A percentile compares a stretch with the other conserved stretches of the same genome.
phyloP scores from a whole-genome alignment of 345 rosid genomes.

The Gossypium raimondii region DNA sequence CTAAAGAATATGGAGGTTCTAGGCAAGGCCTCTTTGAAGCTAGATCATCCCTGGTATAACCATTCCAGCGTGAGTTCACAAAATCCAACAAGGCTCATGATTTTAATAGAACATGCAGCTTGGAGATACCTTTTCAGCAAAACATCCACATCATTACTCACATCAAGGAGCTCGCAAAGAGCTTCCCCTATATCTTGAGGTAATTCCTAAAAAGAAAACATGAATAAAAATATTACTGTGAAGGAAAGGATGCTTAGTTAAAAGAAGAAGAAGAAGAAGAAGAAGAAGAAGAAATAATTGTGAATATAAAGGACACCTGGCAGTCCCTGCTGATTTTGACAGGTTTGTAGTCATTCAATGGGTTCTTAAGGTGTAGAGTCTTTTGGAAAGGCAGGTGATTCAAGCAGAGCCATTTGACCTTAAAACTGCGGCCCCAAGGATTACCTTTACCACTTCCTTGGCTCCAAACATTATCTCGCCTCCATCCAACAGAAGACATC shows the following conservation, averaged over 20 bases:
- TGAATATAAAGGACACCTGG: conserved; percentile 48
- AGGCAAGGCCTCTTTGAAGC: conserved; percentile 47
- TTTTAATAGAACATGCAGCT: conserved; percentile 7
- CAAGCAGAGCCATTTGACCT: conserved; percentile 79
- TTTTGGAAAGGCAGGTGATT: conserved; percentile 88
- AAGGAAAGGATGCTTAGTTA: neutral
- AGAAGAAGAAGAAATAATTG: neutral
- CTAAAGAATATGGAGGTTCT: conserved; percentile 52
- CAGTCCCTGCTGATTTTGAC: conserved; percentile 99
- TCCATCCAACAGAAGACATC: conserved; percentile 91
- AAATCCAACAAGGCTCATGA: conserved; percentile 17
- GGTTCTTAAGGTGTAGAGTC: conserved; percentile 94
- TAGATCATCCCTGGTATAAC: conserved; percentile 46
- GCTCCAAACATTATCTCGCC: conserved; percentile 86
- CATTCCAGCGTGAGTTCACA: conserved; percentile 15
- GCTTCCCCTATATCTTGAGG: conserved; percentile 86
- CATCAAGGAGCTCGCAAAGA: conserved; percentile 87
- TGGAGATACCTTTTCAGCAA: conserved; percentile 46
- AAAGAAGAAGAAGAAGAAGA: conserved; percentile 5
- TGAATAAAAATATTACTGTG: conserved; percentile 5
- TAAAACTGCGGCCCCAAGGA: conserved; percentile 94
- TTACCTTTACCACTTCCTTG: conserved; percentile 80
- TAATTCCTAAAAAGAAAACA: conserved; percentile 54
- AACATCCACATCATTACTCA: conserved; percentile 42
- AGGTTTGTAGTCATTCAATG: conserved; percentile 86